Percentiles rank a stretch among this genome's conserved stretches.
phyloP scores from a whole-genome alignment of 2,329 filamentous ascomycete species.

The Tothia fuscella region DNA sequence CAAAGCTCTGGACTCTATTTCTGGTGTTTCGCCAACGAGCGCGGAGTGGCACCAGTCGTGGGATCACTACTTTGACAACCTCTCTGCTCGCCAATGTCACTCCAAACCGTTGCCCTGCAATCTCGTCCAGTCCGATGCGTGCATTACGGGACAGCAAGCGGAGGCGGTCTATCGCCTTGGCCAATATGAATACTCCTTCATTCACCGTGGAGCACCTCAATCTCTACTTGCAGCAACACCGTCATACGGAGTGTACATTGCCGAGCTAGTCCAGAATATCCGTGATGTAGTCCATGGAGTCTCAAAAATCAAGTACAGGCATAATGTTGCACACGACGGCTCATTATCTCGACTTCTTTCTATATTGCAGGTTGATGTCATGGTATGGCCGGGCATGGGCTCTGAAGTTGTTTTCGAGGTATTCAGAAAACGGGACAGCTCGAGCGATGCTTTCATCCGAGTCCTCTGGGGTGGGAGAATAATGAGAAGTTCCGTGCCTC shows the following conservation, averaged over 20 bases:
- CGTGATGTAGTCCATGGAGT: conserved; percentile 38
- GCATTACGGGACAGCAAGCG: conserved; percentile 50
- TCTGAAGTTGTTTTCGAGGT: conserved; percentile 68
- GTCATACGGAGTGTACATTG: conserved; percentile 61
- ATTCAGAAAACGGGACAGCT: conserved; percentile 28
- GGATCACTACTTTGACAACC: conserved; percentile 78
- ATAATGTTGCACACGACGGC: conserved; percentile 75
- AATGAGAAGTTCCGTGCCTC: conserved; percentile 55
- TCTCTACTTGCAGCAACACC: conserved; percentile 51
- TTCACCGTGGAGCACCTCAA: conserved; percentile 55
- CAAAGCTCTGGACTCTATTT: conserved; percentile 51
- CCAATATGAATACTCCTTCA: conserved; percentile 68
- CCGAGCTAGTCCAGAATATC: conserved; percentile 57
- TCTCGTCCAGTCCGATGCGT: conserved; percentile 22
- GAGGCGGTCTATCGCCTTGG: conserved; percentile 64
- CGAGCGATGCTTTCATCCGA: conserved; percentile 27
- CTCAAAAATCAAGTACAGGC: conserved; percentile 44
- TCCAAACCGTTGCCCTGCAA: conserved; percentile 56
- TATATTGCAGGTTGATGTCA: conserved; percentile 58
- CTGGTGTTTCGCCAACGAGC: conserved; percentile 46
- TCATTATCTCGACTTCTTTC: conserved; percentile 55
- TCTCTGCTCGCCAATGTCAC: conserved; percentile 69
- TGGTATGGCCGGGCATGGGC: conserved; percentile 82
- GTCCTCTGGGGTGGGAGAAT: conserved; percentile 61
- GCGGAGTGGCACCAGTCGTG: conserved; percentile 56